phyloP scores from a whole-genome alignment of 495 filamentous ascomycete species.

The Aspergillus ostianus region DNA sequence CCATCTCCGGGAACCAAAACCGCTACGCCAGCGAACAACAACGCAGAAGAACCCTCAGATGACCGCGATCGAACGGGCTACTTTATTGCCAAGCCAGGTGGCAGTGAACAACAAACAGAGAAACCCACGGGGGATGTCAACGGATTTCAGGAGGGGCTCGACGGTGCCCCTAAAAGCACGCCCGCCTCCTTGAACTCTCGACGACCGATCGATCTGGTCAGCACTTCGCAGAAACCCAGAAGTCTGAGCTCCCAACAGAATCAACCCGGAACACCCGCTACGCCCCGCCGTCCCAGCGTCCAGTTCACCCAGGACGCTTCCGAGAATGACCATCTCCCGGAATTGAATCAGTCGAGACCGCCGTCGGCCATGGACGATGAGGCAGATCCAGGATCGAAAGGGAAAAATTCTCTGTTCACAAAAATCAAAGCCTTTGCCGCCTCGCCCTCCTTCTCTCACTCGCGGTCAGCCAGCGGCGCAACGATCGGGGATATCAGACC shows the following conservation, averaged over 20 bases:
- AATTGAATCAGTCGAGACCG: conserved; percentile 48
- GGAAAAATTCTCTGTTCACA: conserved; percentile 63
- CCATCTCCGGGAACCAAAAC: conserved; percentile 32
- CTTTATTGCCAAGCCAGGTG: conserved; percentile 6
- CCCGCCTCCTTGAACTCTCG: conserved; percentile 27
- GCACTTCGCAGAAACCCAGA: conserved; percentile 21
- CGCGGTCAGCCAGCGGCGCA: conserved; percentile 42
- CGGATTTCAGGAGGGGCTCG: conserved; percentile 19
- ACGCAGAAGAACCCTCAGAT: conserved; percentile 4
- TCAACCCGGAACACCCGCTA: conserved; percentile 36
- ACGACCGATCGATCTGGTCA: conserved; percentile 28
- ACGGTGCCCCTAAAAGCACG: conserved; percentile 21
- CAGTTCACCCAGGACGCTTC: conserved; percentile 59
- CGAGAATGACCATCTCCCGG: conserved; percentile 37
- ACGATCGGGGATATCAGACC: conserved; percentile 34
- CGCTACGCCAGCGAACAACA: conserved; percentile 11
- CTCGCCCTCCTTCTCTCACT: conserved; percentile 42
- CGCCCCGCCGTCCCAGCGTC: conserved; percentile 57
- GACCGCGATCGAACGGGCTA: conserved; percentile 9
- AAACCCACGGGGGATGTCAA: conserved; percentile 15
- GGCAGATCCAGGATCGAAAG: conserved; percentile 45
- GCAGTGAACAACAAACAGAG: conserved; percentile 19
- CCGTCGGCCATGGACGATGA: conserved; percentile 60
- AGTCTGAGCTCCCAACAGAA: conserved; percentile 29
- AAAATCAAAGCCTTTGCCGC: conserved; percentile 61